phyloP scores from a whole-genome alignment of 2,329 filamentous ascomycete genomes.

The Talaromyces sp. region DNA sequence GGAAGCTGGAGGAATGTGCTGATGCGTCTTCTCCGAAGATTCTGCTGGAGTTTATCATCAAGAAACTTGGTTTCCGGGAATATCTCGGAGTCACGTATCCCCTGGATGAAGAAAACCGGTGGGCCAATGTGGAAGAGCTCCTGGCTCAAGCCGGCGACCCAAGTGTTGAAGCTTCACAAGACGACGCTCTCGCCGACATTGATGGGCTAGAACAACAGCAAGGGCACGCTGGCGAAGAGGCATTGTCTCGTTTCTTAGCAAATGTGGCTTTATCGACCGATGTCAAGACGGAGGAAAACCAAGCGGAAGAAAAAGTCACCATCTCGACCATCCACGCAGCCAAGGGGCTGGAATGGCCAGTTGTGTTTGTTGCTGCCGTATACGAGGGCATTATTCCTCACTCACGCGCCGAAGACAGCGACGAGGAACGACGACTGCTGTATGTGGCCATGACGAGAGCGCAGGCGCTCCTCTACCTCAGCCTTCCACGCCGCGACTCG shows the following conservation, averaged over 20 bases:
- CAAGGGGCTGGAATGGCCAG: slow-evolving; percentile 93
- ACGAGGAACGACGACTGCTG: slow-evolving; percentile 81
- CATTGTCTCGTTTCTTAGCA: slow-evolving; percentile 75
- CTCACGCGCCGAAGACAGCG: slow-evolving; percentile 73
- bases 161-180: slow-evolving; percentile 55
- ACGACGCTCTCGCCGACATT: slow-evolving; percentile 58
- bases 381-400: slow-evolving; percentile 92
- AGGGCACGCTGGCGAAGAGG: slow-evolving; percentile 52
- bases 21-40: slow-evolving; percentile 38
- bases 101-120: slow-evolving; percentile 72
- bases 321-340: slow-evolving; percentile 95
- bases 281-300: slow-evolving; percentile 51
- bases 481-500: slow-evolving; percentile 67
- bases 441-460: slow-evolving; percentile 98
- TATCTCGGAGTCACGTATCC: slow-evolving; percentile 67
- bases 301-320: slow-evolving; percentile 60
- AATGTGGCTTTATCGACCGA: slow-evolving; percentile 86
- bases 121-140: slow-evolving; percentile 90
- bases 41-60: slow-evolving; percentile 54
- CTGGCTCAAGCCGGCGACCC: slow-evolving; percentile 68
- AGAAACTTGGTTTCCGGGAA: slow-evolving; percentile 67
- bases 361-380: slow-evolving; percentile 86
- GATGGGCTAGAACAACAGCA: slow-evolving; percentile 64
- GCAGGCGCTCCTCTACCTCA: slow-evolving; percentile 79
- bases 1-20: slow-evolving; percentile 48